Conservation (phyloP, 2,329 filamentous ascomycete genomes). For the Geosmithia flava region DNA sequence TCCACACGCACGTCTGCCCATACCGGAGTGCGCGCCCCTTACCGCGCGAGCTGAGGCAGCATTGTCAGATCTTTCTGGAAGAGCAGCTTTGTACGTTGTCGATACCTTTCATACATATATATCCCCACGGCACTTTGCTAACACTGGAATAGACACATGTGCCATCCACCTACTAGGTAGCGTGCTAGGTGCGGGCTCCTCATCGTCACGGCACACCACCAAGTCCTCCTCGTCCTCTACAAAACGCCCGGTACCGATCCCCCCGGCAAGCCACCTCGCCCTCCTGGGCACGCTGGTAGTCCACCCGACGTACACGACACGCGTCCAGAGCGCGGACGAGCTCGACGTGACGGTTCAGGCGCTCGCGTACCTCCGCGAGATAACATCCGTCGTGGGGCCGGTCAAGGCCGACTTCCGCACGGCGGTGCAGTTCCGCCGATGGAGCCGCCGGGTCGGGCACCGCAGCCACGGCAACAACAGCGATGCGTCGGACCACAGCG, state of each 20-base stretch:
- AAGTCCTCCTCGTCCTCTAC: neutral
- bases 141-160: neutral
- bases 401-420: constrained; percentile 55
- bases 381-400: constrained; percentile 54
- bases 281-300: constrained; percentile 72
- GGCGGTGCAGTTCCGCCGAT: constrained; percentile 55
- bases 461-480: constrained; percentile 24
- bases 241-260: constrained; percentile 39
- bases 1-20: constrained; percentile 13
- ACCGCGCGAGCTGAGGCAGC: constrained; percentile 50
- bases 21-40: constrained; percentile 45
- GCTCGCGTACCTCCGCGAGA: constrained; percentile 55
- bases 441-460: constrained; percentile 12
- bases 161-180: constrained; percentile 49
- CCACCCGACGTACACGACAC: constrained; percentile 69
- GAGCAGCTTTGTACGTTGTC: constrained; percentile 52
- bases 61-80: constrained; percentile 62
- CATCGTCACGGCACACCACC: constrained; percentile 2
- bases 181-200: constrained; percentile 42
- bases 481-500: constrained; percentile 21
- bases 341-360: constrained; percentile 53
- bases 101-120: neutral
- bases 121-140: neutral
- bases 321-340: constrained; percentile 48
- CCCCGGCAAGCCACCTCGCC: constrained; percentile 61